Percentiles rank a stretch among this genome's conserved stretches.
Evolutionary conservation across 73 alveolate genomes (phyloP).

Genomic region (Paramecium caudatum): DNA sequence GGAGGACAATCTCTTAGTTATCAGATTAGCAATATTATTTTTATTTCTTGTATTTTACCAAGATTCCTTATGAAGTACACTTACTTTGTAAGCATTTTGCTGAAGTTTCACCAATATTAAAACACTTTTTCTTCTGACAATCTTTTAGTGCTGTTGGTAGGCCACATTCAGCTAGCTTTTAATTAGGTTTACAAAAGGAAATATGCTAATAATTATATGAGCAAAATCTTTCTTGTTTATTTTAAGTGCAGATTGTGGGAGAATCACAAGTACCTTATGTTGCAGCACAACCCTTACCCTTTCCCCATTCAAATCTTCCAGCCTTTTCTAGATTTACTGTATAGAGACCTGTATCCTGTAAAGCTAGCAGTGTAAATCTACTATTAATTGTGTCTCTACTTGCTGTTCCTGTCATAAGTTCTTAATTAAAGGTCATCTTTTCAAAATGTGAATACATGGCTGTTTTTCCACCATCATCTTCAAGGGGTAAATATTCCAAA

Average conservation of each 20-base stretch:
- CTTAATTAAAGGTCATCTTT: slow-evolving; percentile 62
- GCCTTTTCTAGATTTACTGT: background rate
- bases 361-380: slow-evolving; percentile 50
- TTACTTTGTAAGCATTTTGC: background rate
- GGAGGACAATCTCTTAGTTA: background rate
- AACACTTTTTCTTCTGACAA: background rate
- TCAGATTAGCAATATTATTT: slow-evolving; percentile 16
- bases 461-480: slow-evolving; percentile 75
- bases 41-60: background rate
- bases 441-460: slow-evolving; percentile 67
- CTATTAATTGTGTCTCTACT: slow-evolving; percentile 14
- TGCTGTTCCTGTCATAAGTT: slow-evolving; percentile 73
- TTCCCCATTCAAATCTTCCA: background rate
- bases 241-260: background rate
- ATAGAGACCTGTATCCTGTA: slow-evolving; percentile 26
- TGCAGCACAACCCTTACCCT: slow-evolving; percentile 10
- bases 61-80: background rate
- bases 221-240: slow-evolving; percentile 50
- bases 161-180: background rate
- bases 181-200: background rate
- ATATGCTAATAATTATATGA: background rate
- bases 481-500: slow-evolving; percentile 50
- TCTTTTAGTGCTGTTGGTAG: background rate
- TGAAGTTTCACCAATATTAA: background rate
- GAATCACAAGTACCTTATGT: slow-evolving; percentile 10